Percentiles rank a stretch among this genome's conserved stretches.
Conservation (phyloP, 108 stramenopile genomes). For the Stephanodiscus minutulus region DNA sequence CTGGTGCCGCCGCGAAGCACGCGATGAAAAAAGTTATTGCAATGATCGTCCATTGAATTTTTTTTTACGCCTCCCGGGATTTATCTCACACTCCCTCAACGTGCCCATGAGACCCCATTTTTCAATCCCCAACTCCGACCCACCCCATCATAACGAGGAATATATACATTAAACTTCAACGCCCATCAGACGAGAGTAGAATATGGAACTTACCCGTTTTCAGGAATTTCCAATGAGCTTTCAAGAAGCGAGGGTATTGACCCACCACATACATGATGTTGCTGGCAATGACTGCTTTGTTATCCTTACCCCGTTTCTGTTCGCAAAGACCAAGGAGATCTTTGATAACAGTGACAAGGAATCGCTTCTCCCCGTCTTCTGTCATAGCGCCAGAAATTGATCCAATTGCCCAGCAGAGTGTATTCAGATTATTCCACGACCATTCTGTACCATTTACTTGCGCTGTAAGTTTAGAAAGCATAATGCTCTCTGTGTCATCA, state of each 20-base stretch:
- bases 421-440: conserved; percentile 96
- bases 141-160: background rate
- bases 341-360: conserved; percentile 99
- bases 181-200: too few species aligned
- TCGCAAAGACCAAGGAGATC: conserved; percentile 96
- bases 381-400: conserved; percentile 98
- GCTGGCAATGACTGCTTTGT: conserved; percentile 98
- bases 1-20: too few species aligned
- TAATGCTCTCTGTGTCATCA: conserved; percentile 97
- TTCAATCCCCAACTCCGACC: background rate
- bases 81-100: too few species aligned
- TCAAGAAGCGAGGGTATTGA: conserved; percentile 99
- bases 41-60: too few species aligned
- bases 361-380: conserved; percentile 99
- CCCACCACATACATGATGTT: conserved; percentile 99
- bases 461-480: conserved; percentile 96
- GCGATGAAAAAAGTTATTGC: too few species aligned
- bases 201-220: conserved; percentile 54
- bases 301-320: conserved; percentile 97
- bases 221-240: conserved; percentile 99
- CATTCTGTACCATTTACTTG: conserved; percentile 92
- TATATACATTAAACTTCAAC: too few species aligned
- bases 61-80: too few species aligned
- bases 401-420: conserved; percentile 99
- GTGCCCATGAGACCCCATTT: background rate